Percentiles rank a stretch among this genome's conserved stretches.
Evolutionary conservation across 208 protist genomes (phyloP).

Genomic region (Trypanosoma mega): DNA sequence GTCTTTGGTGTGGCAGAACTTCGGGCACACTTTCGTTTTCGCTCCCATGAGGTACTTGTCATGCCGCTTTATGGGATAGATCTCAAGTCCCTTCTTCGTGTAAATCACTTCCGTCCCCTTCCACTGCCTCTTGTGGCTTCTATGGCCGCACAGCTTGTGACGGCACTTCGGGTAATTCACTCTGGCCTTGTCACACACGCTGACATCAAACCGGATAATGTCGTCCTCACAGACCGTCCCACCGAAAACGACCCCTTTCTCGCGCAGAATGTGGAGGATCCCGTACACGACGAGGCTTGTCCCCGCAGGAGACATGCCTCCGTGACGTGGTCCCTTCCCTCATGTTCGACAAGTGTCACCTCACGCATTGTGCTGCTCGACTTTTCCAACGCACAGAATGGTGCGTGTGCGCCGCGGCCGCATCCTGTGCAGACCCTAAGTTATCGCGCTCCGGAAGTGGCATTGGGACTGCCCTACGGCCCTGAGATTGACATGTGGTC

Average conservation of each 20-base stretch:
- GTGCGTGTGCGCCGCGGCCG: neutral
- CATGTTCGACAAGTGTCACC: neutral
- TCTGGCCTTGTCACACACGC: constrained; percentile 89
- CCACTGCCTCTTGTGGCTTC: constrained; percentile 24
- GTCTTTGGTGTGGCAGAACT: constrained; percentile 32
- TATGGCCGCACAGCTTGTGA: constrained; percentile 82
- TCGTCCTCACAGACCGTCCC: constrained; percentile 50
- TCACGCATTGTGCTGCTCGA: neutral
- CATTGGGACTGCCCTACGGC: constrained; percentile 72
- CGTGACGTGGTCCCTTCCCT: neutral
- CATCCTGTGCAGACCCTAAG: too few relatives aligned
- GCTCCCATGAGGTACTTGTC: constrained; percentile 56
- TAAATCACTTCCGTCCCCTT: constrained; percentile 38
- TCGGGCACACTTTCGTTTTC: constrained; percentile 42
- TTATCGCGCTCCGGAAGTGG: constrained; percentile 91
- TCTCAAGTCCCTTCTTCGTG: constrained; percentile 54
- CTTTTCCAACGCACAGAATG: neutral
- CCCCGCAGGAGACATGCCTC: neutral
- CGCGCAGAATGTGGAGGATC: too few relatives aligned
- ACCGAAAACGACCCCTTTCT: neutral
- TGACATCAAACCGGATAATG: constrained; percentile 94
- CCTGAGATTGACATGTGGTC: constrained; percentile 92
- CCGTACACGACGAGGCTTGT: too few relatives aligned
- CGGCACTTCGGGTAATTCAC: constrained; percentile 64
- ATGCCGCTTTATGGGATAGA: constrained; percentile 63